Evolutionary conservation across 768 basidiomycete genomes (phyloP), one percentile per base, ranked within the genome.

Genomic region (Lactarius quietus): DNA sequence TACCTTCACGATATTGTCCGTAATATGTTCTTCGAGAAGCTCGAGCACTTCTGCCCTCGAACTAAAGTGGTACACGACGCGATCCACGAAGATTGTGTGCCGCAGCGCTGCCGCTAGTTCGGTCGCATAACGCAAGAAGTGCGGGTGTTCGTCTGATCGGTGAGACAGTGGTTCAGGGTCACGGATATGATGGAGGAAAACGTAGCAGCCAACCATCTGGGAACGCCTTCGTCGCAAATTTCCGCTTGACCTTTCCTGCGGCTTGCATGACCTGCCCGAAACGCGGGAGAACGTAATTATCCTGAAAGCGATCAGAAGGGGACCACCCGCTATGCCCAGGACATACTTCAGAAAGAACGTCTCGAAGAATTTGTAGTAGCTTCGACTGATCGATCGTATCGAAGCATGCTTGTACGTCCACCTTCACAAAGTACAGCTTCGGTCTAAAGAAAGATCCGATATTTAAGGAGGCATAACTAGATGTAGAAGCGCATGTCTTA

Each of bases 351-450:
- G 87, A 86, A 56, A 99, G 79, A 3, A 98, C 72, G 3, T 84
- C 77, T 12, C 83, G 81, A 31, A 98, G 75, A 41, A 99, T 92
- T 43, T 84, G 80, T 36, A 98, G 76, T 52, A 99, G 76, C 71
- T 89, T 95, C 9, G 84, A 81, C 74, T 98, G 97, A 38, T 93
- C 87, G 64, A 98, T 98, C 0, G 91, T 93, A 76, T 99, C 97
- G 79, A 98, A 99, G 70, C 95, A 97, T 8, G 96, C 89, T 66
- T 90, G 90, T 20, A 98, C 94, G 73, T 99, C 97, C 29, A 97
- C 85, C 75, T 99, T 99, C 58, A 95, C 95, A 71, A 99, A 96
- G 75, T 95, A 98, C 7, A 98, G 76, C 68, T 86, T 86, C 0
- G 95, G 93, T 41, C 95, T 96, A 59, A n/a, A 8, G 31, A 12